phyloP scores from a whole-genome alignment of 1,139 yeast species.

The Candida sp. region DNA sequence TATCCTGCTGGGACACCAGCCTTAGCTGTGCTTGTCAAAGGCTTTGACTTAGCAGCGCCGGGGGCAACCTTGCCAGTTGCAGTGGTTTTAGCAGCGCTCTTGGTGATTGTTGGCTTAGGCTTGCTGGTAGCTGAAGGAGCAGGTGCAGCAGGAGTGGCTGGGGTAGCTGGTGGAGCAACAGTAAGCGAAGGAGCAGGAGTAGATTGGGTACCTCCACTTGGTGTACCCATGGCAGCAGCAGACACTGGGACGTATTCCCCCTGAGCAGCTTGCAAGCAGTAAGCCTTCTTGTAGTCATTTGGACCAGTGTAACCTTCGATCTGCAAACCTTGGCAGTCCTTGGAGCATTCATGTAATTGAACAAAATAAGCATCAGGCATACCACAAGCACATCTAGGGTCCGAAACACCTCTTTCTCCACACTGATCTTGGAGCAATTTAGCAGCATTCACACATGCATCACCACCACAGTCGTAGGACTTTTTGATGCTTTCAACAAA shows the following conservation, averaged over 20 bases:
- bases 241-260: background rate
- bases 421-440: background rate
- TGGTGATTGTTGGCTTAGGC: background rate
- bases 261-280: slow-evolving; percentile 1
- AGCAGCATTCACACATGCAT: background rate
- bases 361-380: slow-evolving; percentile 1
- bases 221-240: background rate
- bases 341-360: slow-evolving; percentile 1
- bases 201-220: background rate
- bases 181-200: background rate
- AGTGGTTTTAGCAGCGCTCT: background rate
- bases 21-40: background rate
- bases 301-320: slow-evolving; percentile 5
- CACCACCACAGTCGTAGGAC: slow-evolving; percentile 2
- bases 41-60: background rate
- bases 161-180: background rate
- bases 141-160: background rate
- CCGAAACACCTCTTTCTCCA: background rate
- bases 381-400: slow-evolving; percentile 4
- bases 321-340: slow-evolving; percentile 3
- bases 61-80: background rate
- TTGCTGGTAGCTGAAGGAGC: background rate
- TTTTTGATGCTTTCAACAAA: background rate
- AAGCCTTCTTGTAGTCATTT: slow-evolving; percentile 2
- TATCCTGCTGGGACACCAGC: background rate